These are phyloP conservation scores for Davidsoniella eucalypti DNA, from an alignment of 2,329 filamentous ascomycete genomes.

Conservation along the genomic window DNA sequence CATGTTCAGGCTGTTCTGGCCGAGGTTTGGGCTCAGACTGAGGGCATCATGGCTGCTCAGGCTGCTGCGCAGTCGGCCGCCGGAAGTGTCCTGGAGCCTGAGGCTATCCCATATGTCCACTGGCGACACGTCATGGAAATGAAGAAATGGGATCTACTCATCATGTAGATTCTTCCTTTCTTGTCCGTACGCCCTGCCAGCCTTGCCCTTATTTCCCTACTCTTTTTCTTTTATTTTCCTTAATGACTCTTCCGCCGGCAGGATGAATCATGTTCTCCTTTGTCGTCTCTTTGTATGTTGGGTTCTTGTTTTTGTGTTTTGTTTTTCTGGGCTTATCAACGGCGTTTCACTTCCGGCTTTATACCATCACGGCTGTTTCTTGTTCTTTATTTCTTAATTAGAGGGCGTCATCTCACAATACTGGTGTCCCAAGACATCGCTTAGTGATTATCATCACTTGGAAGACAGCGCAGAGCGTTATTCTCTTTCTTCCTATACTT, in stretches of 20 bases:
- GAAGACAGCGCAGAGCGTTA: slow-evolving; percentile 12
- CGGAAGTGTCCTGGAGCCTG: slow-evolving; percentile 21
- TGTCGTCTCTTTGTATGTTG: slow-evolving; percentile 5
- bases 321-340: slow-evolving; percentile 11
- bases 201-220: slow-evolving; percentile 13
- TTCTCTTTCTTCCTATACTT: slow-evolving; percentile 16
- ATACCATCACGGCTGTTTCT: neutral
- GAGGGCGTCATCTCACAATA: neutral
- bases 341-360: neutral
- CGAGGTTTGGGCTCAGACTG: slow-evolving; percentile 74
- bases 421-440: slow-evolving; percentile 1
- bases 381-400: slow-evolving; percentile 5
- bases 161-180: slow-evolving; percentile 42
- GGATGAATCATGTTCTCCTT: slow-evolving; percentile 2
- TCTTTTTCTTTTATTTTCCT: slow-evolving; percentile 10
- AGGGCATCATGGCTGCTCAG: slow-evolving; percentile 27
- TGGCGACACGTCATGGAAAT: slow-evolving; percentile 89
- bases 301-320: slow-evolving; percentile 6
- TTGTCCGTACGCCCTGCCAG: slow-evolving; percentile 9
- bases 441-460: neutral
- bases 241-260: neutral
- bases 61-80: slow-evolving; percentile 22
- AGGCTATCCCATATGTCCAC: slow-evolving; percentile 53
- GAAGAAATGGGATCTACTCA: slow-evolving; percentile 82
- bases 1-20: slow-evolving; percentile 61